Evolutionary conservation across 2,329 filamentous ascomycete species (phyloP).

Genomic region (Apiospora malaysiana): DNA sequence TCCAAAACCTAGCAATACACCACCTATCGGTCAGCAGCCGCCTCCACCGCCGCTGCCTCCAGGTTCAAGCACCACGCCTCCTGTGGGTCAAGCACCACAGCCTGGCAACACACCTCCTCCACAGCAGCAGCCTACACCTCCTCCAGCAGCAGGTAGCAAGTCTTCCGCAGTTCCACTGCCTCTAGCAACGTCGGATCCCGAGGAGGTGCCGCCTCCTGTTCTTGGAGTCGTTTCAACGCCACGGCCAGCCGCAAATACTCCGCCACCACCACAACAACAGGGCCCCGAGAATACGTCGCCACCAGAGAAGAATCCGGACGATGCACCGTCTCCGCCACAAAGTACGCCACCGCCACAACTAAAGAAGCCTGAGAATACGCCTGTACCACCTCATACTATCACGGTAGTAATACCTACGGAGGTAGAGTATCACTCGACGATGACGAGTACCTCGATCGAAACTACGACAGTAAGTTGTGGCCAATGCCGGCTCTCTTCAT

Average conservation of each 20-base stretch:
- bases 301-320: background rate
- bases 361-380: background rate
- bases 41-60: background rate
- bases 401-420: background rate
- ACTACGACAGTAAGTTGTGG: background rate
- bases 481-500: background rate
- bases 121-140: background rate
- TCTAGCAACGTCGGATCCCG: background rate
- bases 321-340: background rate
- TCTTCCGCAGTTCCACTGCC: background rate
- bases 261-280: background rate
- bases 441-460: slow-evolving; percentile 9
- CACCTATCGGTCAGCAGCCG: background rate
- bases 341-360: background rate
- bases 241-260: background rate
- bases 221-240: slow-evolving; percentile 1
- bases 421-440: background rate
- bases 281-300: background rate
- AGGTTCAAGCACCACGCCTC: background rate
- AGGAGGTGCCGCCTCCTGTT: background rate
- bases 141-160: background rate
- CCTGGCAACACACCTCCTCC: background rate
- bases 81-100: background rate
- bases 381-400: background rate
- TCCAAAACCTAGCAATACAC: background rate